These are phyloP conservation scores for Xanthoconium purpureum DNA, from an alignment of 768 basidiomycete species.

Conservation along the genomic window DNA sequence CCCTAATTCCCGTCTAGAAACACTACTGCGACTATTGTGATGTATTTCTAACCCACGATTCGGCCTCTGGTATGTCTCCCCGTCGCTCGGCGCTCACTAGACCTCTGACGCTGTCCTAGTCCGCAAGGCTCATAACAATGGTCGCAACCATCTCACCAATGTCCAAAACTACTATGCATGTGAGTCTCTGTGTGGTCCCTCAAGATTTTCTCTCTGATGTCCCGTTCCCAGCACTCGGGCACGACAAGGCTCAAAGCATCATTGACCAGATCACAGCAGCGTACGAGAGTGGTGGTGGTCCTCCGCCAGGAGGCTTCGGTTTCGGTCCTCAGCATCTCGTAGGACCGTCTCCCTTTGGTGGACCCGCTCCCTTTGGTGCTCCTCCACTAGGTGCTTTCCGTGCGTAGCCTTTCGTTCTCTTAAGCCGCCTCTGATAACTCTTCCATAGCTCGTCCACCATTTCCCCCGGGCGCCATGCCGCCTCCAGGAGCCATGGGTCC, in stretches of 20 bases:
- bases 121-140: slow-evolving; percentile 97
- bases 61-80: slow-evolving; percentile 68
- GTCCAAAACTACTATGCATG: slow-evolving; percentile 97
- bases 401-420: slow-evolving; percentile 5
- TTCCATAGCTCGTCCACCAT: slow-evolving; percentile 58
- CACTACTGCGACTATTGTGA: slow-evolving; percentile 94
- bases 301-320: slow-evolving; percentile 84
- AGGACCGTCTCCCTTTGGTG: slow-evolving; percentile 49
- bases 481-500: slow-evolving; percentile 49
- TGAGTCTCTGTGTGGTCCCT: slow-evolving; percentile 34
- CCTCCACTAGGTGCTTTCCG: slow-evolving; percentile 37
- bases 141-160: slow-evolving; percentile 94
- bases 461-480: slow-evolving; percentile 57
- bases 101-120: slow-evolving; percentile 45
- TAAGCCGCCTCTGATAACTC: slow-evolving; percentile 3
- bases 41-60: slow-evolving; percentile 93
- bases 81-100: background rate
- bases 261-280: slow-evolving; percentile 97
- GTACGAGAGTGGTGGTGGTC: slow-evolving; percentile 83
- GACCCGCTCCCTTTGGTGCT: slow-evolving; percentile 54
- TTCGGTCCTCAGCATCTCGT: slow-evolving; percentile 80
- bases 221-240: slow-evolving; percentile 62
- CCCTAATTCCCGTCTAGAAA: slow-evolving; percentile 51
- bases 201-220: slow-evolving; percentile 5
- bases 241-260: slow-evolving; percentile 97